A percentile compares a stretch with the other conserved stretches of the same genome.
Evolutionary conservation across 352 stramenopile genomes (phyloP).

Genomic region (Phytophthora vignae): DNA sequence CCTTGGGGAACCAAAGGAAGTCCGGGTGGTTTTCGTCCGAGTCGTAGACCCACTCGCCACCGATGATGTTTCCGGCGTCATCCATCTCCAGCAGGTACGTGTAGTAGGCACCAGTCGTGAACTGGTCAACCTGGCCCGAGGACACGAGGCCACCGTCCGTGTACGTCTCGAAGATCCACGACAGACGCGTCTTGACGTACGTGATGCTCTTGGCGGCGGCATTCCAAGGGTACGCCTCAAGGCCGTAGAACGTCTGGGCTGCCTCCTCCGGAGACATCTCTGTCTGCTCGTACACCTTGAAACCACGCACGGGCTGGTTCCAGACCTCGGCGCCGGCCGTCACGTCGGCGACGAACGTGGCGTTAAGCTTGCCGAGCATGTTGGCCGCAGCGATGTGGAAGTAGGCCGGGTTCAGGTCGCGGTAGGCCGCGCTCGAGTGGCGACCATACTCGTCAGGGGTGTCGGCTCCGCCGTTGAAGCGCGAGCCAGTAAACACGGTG

Average conservation of each 20-base stretch:
- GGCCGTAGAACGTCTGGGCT: conserved; percentile 45
- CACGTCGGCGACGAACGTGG: conserved; percentile 55
- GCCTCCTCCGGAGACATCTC: conserved; percentile 37
- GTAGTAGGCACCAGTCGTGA: conserved; percentile 40
- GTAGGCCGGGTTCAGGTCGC: conserved; percentile 55
- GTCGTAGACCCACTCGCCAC: conserved; percentile 49
- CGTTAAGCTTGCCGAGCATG: conserved; percentile 48
- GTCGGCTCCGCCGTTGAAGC: conserved; percentile 34
- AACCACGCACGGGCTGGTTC: conserved; percentile 68
- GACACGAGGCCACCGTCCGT: conserved; percentile 46
- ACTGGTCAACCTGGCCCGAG: conserved; percentile 28
- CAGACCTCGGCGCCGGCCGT: conserved; percentile 47
- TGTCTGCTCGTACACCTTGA: conserved; percentile 51
- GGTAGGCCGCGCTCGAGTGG: conserved; percentile 41
- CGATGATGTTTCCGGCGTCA: conserved; percentile 37
- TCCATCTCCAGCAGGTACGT: conserved; percentile 58
- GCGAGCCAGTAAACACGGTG: conserved; percentile 53
- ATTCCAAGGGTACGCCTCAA: conserved; percentile 65
- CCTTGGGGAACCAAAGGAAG: conserved; percentile 45
- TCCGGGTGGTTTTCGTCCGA: conserved; percentile 45
- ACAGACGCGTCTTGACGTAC: conserved; percentile 54
- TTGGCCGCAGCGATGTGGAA: conserved; percentile 59
- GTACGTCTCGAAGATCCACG: conserved; percentile 53
- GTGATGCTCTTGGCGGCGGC: conserved; percentile 44
- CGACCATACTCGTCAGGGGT: conserved; percentile 51